Conservation (phyloP, 2,329 filamentous ascomycete species). For the Calonectria fujianensis region DNA sequence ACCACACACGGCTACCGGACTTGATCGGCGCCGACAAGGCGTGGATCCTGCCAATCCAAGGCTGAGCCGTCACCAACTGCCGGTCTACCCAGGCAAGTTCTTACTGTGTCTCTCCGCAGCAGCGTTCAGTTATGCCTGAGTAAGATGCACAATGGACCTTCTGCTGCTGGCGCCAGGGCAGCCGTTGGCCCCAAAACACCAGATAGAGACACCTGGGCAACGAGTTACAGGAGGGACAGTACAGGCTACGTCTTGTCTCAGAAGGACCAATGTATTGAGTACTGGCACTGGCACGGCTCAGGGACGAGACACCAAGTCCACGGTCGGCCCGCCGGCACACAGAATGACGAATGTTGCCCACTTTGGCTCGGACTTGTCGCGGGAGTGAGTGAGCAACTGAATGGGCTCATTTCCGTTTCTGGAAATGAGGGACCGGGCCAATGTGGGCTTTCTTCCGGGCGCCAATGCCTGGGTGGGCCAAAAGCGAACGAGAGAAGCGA, state of each 20-base stretch:
- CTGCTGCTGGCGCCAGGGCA: constrained; percentile 10
- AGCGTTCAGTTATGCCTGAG: constrained; percentile 4
- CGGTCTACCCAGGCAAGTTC: constrained; percentile 11
- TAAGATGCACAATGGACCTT: background rate
- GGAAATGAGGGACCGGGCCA: constrained; percentile 34
- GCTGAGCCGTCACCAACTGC: constrained; percentile 31
- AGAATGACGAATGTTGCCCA: constrained; percentile 38
- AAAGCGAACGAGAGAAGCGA: constrained; percentile 28
- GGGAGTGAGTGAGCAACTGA: constrained; percentile 21
- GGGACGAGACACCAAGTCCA: constrained; percentile 32
- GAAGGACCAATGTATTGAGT: constrained; percentile 1
- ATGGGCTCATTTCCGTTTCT: constrained; percentile 36
- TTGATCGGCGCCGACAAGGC: constrained; percentile 37
- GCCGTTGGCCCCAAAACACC: constrained; percentile 14
- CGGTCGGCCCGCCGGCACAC: constrained; percentile 39
- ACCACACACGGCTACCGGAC: constrained; percentile 26
- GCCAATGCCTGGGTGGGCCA: constrained; percentile 4
- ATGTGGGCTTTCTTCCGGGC: constrained; percentile 17
- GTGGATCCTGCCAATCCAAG: constrained; percentile 29
- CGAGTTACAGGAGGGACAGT: background rate
- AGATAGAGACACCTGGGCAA: background rate
- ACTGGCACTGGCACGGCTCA: constrained; percentile 2
- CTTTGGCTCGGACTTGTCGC: constrained; percentile 36
- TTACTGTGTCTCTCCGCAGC: constrained; percentile 35
- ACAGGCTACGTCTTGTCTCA: constrained; percentile 18